These are phyloP conservation scores for Malus orientalis DNA, from an alignment of 306 rosid genomes.

Conservation along the genomic window DNA sequence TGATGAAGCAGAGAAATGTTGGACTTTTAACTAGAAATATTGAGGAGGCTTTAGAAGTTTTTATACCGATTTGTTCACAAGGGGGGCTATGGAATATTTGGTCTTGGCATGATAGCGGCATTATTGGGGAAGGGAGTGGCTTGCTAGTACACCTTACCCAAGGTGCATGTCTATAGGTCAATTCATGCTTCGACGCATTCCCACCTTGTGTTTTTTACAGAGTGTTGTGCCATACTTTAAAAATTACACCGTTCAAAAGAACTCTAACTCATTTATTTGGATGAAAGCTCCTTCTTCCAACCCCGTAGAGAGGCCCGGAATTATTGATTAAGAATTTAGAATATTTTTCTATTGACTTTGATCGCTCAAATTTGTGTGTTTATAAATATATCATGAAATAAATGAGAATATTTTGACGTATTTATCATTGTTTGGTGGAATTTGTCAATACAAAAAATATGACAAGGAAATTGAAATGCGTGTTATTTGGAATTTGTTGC, in stretches of 20 bases:
- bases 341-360: background rate
- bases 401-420: background rate
- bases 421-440: background rate
- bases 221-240: too few relatives aligned
- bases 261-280: background rate
- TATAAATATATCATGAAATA: background rate
- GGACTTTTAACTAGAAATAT: background rate
- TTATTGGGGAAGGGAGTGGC: background rate
- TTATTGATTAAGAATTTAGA: background rate
- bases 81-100: background rate
- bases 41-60: background rate
- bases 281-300: too few relatives aligned
- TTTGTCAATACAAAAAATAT: background rate
- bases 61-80: constrained; percentile 1
- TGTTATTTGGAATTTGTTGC: background rate
- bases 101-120: background rate
- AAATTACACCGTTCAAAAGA: too few relatives aligned
- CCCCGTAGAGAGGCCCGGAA: too few relatives aligned
- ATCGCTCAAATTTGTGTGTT: background rate
- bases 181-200: too few relatives aligned
- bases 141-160: too few relatives aligned
- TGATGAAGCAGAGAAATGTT: background rate
- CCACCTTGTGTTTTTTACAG: too few relatives aligned
- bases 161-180: too few relatives aligned
- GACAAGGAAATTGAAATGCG: background rate